Evolutionary conservation across 345 rosid genomes (phyloP).

Genomic region (Euphorbia peplus): DNA sequence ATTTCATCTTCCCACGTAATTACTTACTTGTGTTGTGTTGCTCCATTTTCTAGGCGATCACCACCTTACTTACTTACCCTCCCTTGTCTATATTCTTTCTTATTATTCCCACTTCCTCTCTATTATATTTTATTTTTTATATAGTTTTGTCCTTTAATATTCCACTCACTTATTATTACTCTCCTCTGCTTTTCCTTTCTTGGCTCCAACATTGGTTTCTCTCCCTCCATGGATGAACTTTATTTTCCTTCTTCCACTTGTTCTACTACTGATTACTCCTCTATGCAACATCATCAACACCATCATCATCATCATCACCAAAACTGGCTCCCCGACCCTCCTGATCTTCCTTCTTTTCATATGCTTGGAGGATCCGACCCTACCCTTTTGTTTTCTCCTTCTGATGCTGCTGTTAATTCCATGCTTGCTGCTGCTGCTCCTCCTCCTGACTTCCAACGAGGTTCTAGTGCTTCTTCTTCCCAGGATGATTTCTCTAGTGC

Average conservation of each 20-base stretch:
- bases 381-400: slow-evolving; percentile 8
- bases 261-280: slow-evolving; percentile 16
- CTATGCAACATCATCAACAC: slow-evolving; percentile 1
- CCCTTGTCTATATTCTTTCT: not conserved
- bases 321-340: not conserved
- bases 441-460: slow-evolving; percentile 28
- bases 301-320: not conserved
- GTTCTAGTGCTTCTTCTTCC: slow-evolving; percentile 12
- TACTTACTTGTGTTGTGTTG: not conserved
- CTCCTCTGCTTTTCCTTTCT: not conserved
- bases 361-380: slow-evolving; percentile 34
- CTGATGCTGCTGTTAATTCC: slow-evolving; percentile 46
- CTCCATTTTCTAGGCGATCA: not conserved
- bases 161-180: too few species aligned
- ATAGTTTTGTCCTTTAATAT: not conserved
- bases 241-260: slow-evolving; percentile 28
- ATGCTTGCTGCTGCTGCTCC: too few species aligned
- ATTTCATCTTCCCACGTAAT: slow-evolving; percentile 1
- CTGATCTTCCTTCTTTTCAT: slow-evolving; percentile 16
- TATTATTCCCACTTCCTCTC: not conserved
- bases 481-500: slow-evolving; percentile 34
- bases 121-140: too few species aligned
- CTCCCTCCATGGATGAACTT: slow-evolving; percentile 24
- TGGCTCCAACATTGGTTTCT: not conserved
- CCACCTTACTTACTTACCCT: not conserved